Evolutionary conservation across 495 filamentous ascomycete genomes (phyloP), one percentile per base, ranked within the genome.

Genomic region (Pseudotulostoma volvatum): DNA sequence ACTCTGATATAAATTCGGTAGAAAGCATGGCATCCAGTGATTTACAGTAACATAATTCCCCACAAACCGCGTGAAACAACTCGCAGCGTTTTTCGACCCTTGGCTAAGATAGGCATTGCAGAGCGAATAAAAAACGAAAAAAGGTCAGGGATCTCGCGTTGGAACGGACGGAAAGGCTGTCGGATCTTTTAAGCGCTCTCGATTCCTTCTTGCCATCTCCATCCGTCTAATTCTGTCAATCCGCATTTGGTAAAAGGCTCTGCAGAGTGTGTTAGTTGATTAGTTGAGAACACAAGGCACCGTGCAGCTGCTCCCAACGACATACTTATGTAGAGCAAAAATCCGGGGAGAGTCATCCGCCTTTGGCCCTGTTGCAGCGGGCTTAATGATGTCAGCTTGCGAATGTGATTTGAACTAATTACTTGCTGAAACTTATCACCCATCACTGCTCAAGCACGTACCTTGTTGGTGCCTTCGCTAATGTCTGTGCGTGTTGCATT

Each of bases 161-260:
- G 88, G 88, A 15, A 90, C 88, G 38, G 80, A 79, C 4, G 88
- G 88, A 41, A 94, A 94, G 13, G 73, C 61, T 19, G 68, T 73
- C 11, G 85, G 82, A 49, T 81, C 83, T 49, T 70, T 79, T 47
- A 96, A 47, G 18, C 86, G 70, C 50, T 93, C 83, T 18, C 77
- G 71, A 52, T 88, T 93, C 20, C 82, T 69, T 53, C 77, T 88
- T 18, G 84, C 77, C 35, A 81, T 69, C 53, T 93, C 86, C 9
- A 71, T 71, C 53, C 81, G 81, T 36, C 80, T 72, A 52, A 84
- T 76, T 40, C 76, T 76, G 48, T 84, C 77, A 36, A 93, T 50
- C 14, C 88, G 77, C 59, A 79, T 81, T 41, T 92, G 82, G 53
- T 84, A 90, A 53, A 96, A 90, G 20, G 74, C 75, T 52, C 84